Base-by-base conservation (phyloP, 371 early-diverging fungal genomes). In the Mucor mucedo region DNA sequence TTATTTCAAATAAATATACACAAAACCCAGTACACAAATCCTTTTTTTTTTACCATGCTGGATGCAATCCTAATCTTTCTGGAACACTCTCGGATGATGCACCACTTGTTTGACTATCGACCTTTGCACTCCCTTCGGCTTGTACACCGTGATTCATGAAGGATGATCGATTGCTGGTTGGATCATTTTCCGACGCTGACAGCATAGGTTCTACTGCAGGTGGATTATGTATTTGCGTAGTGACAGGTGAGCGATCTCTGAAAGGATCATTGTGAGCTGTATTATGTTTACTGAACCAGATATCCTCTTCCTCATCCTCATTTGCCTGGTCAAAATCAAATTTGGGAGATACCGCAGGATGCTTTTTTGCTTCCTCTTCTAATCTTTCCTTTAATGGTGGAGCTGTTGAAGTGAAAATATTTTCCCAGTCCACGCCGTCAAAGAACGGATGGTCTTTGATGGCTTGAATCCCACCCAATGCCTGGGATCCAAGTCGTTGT, bases 361-460 rank as follows among this genome's bases (percentile, higher is more conserved):
- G 29, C 39, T 53, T n/a, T 62, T 58, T 38, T 63, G 67, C 33
- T 72, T 73, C 45, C 61, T 62, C 27, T 61, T 70, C 49, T n/a
- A 75, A 35, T 32, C 63, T 70, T 53, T 64, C 78, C 63, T 50
- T 70, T 47, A 70, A 57, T 16, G 57, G 48, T 56, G 75, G 76
- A 55, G 81, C 77, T 29, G 58, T 72, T 40, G 57, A 71, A 58
- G 72, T 68, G 73, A 73, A 84, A 27, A 94, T 54, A 11, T 73
- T 61, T 1, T 82, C 75, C 96, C 97, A 99, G 38, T 93, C 84
- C 7, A 98, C 82, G 21, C 89, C 95, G 0, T 83, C 73, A 71
- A 99, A 99, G 67, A 96, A 99, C 5, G 89, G 77, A 71, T 99
- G 99, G 4, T 62, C 59, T 68, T 95, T 96, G 11, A 98, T 80